These are phyloP conservation scores for Esteya vermicola DNA, from an alignment of 2,329 filamentous ascomycete species.

Conservation along the genomic window DNA sequence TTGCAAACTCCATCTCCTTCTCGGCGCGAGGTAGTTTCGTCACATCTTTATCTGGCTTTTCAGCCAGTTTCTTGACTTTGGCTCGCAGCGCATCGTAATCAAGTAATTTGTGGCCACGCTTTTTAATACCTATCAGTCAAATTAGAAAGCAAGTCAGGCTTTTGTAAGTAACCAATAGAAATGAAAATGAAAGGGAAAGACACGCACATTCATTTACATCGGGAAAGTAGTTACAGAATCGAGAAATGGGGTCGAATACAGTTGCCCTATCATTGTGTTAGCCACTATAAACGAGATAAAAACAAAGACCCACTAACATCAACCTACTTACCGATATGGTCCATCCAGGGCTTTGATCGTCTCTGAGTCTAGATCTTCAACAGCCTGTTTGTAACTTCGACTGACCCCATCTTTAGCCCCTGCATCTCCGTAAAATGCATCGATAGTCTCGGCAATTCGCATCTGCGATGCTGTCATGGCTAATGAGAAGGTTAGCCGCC, in stretches of 20 bases:
- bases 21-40: conserved; percentile 92
- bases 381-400: conserved; percentile 94
- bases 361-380: conserved; percentile 93
- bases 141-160: too few species aligned
- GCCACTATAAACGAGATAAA: not conserved
- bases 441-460: conserved; percentile 98
- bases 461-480: conserved; percentile 99
- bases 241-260: conserved; percentile 85
- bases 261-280: conserved; percentile 47
- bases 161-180: too few species aligned
- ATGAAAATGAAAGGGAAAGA: not conserved
- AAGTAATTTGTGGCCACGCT: conserved; percentile 93
- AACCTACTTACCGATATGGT: conserved; percentile 57
- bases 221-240: conserved; percentile 96
- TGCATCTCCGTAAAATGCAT: conserved; percentile 95
- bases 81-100: conserved; percentile 94
- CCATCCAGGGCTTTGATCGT: conserved; percentile 97
- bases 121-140: conserved; percentile 62
- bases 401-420: conserved; percentile 91
- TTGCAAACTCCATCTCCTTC: conserved; percentile 91
- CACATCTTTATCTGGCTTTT: conserved; percentile 98
- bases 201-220: conserved; percentile 88
- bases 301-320: not conserved
- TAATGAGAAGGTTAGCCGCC: conserved; percentile 16
- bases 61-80: conserved; percentile 90